Evolutionary conservation across 768 basidiomycete genomes (phyloP), one percentile per base, ranked within the genome.

Genomic region (Serendipita indica): DNA sequence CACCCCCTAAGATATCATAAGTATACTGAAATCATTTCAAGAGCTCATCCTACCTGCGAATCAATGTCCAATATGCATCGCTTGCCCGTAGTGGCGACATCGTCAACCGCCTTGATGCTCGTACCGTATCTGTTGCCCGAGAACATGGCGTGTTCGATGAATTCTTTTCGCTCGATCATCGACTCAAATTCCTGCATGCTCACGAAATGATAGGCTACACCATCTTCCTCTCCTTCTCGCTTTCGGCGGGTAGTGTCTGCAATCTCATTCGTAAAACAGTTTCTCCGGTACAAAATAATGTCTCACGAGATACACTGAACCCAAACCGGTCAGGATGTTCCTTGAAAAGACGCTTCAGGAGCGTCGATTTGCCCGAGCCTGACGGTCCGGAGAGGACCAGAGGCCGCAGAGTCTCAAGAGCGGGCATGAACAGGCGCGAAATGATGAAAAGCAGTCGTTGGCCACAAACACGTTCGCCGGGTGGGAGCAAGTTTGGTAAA

Each of bases 21-120:
- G 13, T 25, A 59, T 3, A n/a, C 37, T 13, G 37, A 57, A 32
- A 46, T 60, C 57, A 33, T 37, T 45, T 54, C 49, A 33, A 33
- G 32, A 7, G 58, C 28, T 34, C 30, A 39, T 72, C 75, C 59
- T 67, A 88, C 90, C 84, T 98, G 93, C 7, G 87, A 84, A 66
- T 98, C 94, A 60, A 98, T 98, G 68, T 98, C 94, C 35, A 98
- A 78, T 60, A 98, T 84, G 68, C 94, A 97, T 12, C 89, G 81
- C 62, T 78, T 79, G 14, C 88, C 89, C 2, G 77, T 73, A 16
- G 76, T 70, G 33, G 80, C 75, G 27, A 96, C 83, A 30, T 77
- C 75, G 33, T 76, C 72, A 30, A 98, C 81, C 20, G 91, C 82
- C 62, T 80, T 75, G 62, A 83, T 82, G 63, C 84, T 89, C 3